Evolutionary conservation across 31 red algal species (phyloP).

Genomic region (Pterothamnion heteromorphum): DNA sequence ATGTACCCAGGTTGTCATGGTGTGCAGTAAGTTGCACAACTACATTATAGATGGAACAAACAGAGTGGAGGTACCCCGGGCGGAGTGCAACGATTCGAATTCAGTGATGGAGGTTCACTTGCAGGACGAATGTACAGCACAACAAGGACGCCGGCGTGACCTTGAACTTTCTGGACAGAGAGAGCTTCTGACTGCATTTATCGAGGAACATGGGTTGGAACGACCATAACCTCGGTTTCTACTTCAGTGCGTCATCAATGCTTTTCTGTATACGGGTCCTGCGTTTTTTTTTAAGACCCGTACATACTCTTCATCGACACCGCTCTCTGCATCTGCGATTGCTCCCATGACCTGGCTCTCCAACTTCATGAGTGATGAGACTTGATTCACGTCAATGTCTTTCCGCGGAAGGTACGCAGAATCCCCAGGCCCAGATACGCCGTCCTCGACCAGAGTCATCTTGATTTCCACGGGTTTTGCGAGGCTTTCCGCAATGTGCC

Average conservation of each 20-base stretch:
- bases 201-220: neutral
- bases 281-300: neutral
- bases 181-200: constrained; percentile 8
- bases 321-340: neutral
- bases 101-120: neutral
- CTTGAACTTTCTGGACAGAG: neutral
- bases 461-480: neutral
- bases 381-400: neutral
- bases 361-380: neutral
- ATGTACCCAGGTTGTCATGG: neutral
- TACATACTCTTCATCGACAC: neutral
- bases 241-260: neutral
- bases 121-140: constrained; percentile 23
- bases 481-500: neutral
- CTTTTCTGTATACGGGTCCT: neutral
- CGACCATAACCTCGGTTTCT: neutral
- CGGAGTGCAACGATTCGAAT: neutral
- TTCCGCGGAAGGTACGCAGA: neutral
- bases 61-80: too few relatives aligned
- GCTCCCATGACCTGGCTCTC: neutral
- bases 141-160: constrained; percentile 29
- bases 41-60: too few relatives aligned
- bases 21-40: constrained; percentile 8
- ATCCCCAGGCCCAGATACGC: neutral
- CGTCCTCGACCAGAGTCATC: neutral